These are phyloP conservation scores for Sonneratia caseolaris DNA, from an alignment of 345 rosid genomes.

Conservation along the genomic window DNA sequence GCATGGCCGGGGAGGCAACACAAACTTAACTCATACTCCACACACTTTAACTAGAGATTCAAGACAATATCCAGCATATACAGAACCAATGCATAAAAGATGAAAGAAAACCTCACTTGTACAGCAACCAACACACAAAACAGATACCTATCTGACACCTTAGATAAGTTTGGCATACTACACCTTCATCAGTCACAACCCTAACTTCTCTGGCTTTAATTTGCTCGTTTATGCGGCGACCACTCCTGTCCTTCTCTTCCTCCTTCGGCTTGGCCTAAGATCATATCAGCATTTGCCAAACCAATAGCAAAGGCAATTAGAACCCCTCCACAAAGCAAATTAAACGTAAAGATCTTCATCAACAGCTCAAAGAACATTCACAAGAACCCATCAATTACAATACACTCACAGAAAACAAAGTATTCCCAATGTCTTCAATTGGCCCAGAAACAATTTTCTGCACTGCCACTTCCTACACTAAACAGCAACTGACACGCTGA, in stretches of 20 bases:
- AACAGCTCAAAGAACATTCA: not conserved
- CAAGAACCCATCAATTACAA: not conserved
- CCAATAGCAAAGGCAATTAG: not conserved
- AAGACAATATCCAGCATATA: not conserved
- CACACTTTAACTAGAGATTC: not conserved
- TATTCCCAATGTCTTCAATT: not conserved
- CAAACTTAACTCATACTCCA: not conserved
- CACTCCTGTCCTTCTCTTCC: constrained; percentile 21
- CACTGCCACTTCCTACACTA: not conserved
- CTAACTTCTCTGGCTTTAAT: constrained; percentile 34
- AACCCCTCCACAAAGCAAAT: not conserved
- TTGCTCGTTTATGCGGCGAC: constrained; percentile 32
- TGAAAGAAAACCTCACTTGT: not conserved
- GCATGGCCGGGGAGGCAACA: not conserved
- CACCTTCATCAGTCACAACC: constrained; percentile 51
- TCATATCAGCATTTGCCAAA: constrained; percentile 3
- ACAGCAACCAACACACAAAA: not conserved
- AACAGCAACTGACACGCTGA: not conserved
- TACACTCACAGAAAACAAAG: not conserved
- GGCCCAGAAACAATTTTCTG: not conserved
- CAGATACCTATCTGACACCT: not conserved
- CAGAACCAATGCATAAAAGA: not conserved
- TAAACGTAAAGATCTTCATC: not conserved
- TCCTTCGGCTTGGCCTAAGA: constrained; percentile 30
- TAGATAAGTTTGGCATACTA: not conserved